These are phyloP conservation scores for Schizophyllum amplum DNA, from an alignment of 1,284 basidiomycete genomes.

Conservation along the genomic window DNA sequence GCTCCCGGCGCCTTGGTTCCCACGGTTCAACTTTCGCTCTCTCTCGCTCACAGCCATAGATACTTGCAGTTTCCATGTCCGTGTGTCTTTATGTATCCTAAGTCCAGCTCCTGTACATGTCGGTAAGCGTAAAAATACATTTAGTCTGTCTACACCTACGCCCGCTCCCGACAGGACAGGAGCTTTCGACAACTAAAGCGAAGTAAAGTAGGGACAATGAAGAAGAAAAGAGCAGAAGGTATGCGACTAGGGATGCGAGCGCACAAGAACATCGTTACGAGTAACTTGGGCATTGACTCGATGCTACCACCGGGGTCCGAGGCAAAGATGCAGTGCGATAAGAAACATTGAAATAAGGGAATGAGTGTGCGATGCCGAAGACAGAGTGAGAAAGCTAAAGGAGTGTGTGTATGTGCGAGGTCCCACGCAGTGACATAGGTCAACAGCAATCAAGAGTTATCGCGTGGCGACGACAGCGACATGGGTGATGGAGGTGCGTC, in stretches of 20 bases:
- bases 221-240: constrained; percentile 6
- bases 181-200: constrained; percentile 31
- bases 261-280: constrained; percentile 9
- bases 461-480: no score
- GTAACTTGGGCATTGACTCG: constrained; percentile 6
- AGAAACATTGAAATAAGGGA: constrained; percentile 11
- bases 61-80: no score
- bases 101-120: constrained; percentile 1
- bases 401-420: constrained; percentile 49
- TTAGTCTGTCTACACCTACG: constrained; percentile 41
- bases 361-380: constrained; percentile 14
- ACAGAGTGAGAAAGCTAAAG: constrained; percentile 17
- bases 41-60: no score
- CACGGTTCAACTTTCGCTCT: no score
- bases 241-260: constrained; percentile 11
- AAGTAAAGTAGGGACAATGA: constrained; percentile 20
- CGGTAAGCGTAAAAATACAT: constrained; percentile 47
- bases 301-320: constrained; percentile 9
- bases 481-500: constrained; percentile 14
- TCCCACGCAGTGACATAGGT: constrained; percentile 62
- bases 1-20: no score
- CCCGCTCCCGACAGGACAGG: constrained; percentile 27
- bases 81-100: no score
- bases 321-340: constrained; percentile 12
- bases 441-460: constrained; percentile 21